Base-by-base conservation (phyloP, 441 rosid genomes). In the Corymbia citriodora region DNA sequence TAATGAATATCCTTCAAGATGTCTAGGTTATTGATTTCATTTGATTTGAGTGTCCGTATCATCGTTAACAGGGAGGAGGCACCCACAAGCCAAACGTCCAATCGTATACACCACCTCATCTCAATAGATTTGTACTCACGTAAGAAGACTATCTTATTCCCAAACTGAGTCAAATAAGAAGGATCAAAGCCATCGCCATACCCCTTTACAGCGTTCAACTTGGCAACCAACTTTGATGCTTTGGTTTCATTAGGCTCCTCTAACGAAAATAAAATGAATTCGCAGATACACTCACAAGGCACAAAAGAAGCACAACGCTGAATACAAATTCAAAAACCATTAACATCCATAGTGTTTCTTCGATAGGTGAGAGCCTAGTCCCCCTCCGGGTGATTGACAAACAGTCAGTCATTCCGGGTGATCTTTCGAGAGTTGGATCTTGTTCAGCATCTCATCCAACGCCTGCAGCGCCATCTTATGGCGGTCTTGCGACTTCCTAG, bases 381-480 rank as follows among this genome's bases (percentile, higher is more conserved):
- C 2, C 33, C 33, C 33, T 33, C 33, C 33, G 33, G 33, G 33
- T 33, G 81, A 19, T 29, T 14, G 14, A 88, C 21, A 40, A 61
- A 33, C 45, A 72, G 45, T 90, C 79, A 89, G 45, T 90, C 79
- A 90, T 88, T 87, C 74, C 87, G 87, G 90, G 57, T 57, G 89
- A 89, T 88, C 88, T 79, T 91, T 91, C 40, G 81, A 89, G 50
- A 95, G 89, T 53, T 91, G 94, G 81, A 94, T 93, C 94, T 93
- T 94, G 90, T 79, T 92, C 89, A 94, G 83, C 87, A 92, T 95
- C 88, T 93, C 93, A 55, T 94, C 91, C 89, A 95, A 91, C 4
- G 90, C 94, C 90, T 88, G 92, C 74, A 92, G 88, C 8, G 94
- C 91, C 70, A 88, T 85, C 92, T 92, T 93, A 88, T 87, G 91